Base-by-base conservation (phyloP, 2,329 filamentous ascomycete species). In the Fusarium fracticaudum region DNA sequence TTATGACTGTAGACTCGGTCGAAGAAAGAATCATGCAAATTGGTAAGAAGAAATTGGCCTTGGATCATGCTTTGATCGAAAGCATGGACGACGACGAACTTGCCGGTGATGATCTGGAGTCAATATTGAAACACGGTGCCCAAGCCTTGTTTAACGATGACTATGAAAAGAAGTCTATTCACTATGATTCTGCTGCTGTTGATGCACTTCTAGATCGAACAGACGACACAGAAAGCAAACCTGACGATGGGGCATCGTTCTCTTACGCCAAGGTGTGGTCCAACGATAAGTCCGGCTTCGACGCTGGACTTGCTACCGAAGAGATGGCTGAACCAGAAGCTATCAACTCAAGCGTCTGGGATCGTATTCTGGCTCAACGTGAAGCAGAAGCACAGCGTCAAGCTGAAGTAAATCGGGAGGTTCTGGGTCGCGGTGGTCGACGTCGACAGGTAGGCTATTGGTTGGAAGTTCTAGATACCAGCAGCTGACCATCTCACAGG, bases 11-110 rank as follows among this genome's bases (percentile, higher is more conserved):
- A 67, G 90, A 92, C 45, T 96, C 92, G 35, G 94, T 93, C 0
- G 96, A 99, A 81, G 96, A 99, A 83, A 95, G 96, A 80, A 98
- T 99, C 62, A 93, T 98, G 86, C 94, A 98, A 81, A 94, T 97
- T 76, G 96, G 96, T 11, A 93, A 94, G 77, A 97, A 94, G 83
- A 99, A 99, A 84, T 94, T 99, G 91, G 94, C 94, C 0, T 88
- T 99, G 1, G 96, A 99, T 77, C 95, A 98, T 81, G 93, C 96
- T 3, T 88, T 99, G 26, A 98, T 99, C 68, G 95, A 98, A 80
- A 92, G 91, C 60, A 94, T 99, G 90, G 94, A 95, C 65, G 90
- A 91, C 5, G 92, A 95, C n/a, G 93, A 96, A 51, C 90, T 96
- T 43, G 91, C 90, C 14, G 91, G 91, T 13, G 88, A 93, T 68